phyloP scores from a whole-genome alignment of 2,329 filamentous ascomycete genomes.

The Monilinia aucupariae region DNA sequence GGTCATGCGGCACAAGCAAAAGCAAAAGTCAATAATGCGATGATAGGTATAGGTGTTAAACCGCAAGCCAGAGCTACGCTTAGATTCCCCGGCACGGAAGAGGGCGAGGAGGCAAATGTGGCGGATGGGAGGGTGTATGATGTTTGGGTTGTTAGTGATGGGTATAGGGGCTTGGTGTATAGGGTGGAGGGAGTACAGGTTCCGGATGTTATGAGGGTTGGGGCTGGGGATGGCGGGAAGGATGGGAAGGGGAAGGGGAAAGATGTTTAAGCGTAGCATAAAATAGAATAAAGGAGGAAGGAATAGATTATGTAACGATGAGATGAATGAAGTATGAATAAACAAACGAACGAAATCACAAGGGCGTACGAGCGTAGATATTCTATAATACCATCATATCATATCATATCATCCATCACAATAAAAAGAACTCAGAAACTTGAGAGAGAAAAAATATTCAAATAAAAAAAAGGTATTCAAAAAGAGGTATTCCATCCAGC shows the following conservation, averaged over 20 bases:
- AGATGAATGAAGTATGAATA: no score
- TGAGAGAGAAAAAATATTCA: no score
- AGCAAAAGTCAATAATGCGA: conserved; percentile 23
- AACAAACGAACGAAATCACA: no score
- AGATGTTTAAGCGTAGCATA: not conserved
- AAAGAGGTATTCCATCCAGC: no score
- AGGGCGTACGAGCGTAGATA: no score
- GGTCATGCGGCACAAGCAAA: conserved; percentile 78
- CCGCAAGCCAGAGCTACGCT: conserved; percentile 53
- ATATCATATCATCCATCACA: no score
- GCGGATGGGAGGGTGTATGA: conserved; percentile 57
- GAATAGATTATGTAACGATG: no score
- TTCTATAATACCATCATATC: no score
- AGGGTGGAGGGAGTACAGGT: conserved; percentile 32
- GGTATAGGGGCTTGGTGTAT: conserved; percentile 68
- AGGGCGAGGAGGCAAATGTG: conserved; percentile 22
- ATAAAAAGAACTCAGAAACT: no score
- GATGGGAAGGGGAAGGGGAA: conserved; percentile 13
- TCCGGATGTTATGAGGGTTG: conserved; percentile 29
- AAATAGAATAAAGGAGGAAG: not conserved
- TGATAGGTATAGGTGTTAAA: conserved; percentile 37
- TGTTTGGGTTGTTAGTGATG: conserved; percentile 76
- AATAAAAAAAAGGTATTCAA: no score
- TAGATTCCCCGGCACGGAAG: conserved; percentile 48
- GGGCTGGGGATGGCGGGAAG: conserved; percentile 20